These are phyloP conservation scores for Biscogniauxia marginata DNA, from an alignment of 2,329 filamentous ascomycete genomes.

Conservation along the genomic window DNA sequence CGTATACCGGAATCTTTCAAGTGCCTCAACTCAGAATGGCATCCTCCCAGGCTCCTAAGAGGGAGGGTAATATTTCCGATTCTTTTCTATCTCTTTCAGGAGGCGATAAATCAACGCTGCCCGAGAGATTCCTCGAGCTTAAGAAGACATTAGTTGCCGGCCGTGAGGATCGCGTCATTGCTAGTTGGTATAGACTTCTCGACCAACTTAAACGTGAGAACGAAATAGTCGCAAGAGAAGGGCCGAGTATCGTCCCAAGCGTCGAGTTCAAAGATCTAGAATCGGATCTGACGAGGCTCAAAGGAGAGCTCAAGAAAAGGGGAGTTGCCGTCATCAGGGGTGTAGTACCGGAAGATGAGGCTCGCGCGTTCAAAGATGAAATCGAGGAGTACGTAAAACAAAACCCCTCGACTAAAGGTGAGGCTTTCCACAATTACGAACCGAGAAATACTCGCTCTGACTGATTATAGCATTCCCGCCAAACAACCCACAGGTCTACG, in stretches of 20 bases:
- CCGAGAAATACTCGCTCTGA: slow-evolving; percentile 7
- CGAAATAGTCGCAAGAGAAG: slow-evolving; percentile 42
- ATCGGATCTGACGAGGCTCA: slow-evolving; percentile 34
- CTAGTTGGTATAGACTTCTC: slow-evolving; percentile 51
- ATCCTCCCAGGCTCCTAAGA: slow-evolving; percentile 36
- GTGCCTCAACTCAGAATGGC: slow-evolving; percentile 15
- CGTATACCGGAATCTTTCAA: not conserved
- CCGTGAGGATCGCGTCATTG: slow-evolving; percentile 45
- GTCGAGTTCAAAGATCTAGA: slow-evolving; percentile 48
- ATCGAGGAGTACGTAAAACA: slow-evolving; percentile 62
- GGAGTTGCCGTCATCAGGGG: slow-evolving; percentile 64
- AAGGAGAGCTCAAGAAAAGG: slow-evolving; percentile 56
- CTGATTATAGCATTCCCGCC: slow-evolving; percentile 57
- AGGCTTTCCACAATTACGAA: slow-evolving; percentile 5
- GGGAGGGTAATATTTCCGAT: slow-evolving; percentile 62
- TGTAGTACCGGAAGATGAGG: slow-evolving; percentile 62
- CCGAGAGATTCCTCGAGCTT: slow-evolving; percentile 53
- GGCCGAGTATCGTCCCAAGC: slow-evolving; percentile 51
- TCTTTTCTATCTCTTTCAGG: slow-evolving; percentile 60
- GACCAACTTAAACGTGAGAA: slow-evolving; percentile 46
- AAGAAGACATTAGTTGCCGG: slow-evolving; percentile 53
- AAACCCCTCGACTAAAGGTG: slow-evolving; percentile 60
- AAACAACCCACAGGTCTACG: slow-evolving; percentile 67
- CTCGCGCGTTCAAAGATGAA: slow-evolving; percentile 62
- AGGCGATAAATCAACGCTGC: slow-evolving; percentile 43